Percentiles rank a stretch among this genome's conserved stretches.
phyloP scores from a whole-genome alignment of 371 early-diverging fungal genomes.

The Dipsacomyces acuminosporus region DNA sequence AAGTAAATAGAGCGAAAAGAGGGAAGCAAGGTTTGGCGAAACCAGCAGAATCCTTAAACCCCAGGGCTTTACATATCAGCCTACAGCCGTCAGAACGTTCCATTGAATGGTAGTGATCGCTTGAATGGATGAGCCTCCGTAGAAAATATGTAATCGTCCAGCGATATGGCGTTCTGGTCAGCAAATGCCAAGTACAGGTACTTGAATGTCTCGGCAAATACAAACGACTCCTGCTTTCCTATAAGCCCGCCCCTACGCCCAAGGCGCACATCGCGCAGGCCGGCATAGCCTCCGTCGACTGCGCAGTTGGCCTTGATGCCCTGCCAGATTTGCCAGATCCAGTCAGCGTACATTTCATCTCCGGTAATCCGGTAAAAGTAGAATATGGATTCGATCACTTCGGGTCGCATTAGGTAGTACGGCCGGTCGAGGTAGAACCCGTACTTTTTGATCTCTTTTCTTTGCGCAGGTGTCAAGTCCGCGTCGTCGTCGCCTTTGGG shows the following conservation, averaged over 20 bases:
- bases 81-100: constrained; percentile 18
- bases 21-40: no score
- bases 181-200: constrained; percentile 76
- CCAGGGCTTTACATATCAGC: no score
- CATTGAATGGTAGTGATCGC: constrained; percentile 33
- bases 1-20: no score
- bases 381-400: constrained; percentile 84
- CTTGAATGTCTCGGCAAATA: constrained; percentile 83
- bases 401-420: constrained; percentile 65
- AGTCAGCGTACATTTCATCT: constrained; percentile 68
- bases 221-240: constrained; percentile 55
- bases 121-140: constrained; percentile 69
- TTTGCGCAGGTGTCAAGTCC: constrained; percentile 20
- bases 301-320: constrained; percentile 74
- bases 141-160: constrained; percentile 70
- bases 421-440: constrained; percentile 42
- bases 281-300: constrained; percentile 70
- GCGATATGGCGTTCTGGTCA: constrained; percentile 57
- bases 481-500: constrained; percentile 32
- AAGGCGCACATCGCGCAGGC: constrained; percentile 61
- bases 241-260: constrained; percentile 38
- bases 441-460: constrained; percentile 29
- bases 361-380: constrained; percentile 77
- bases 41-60: no score
- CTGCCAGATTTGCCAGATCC: constrained; percentile 85